Evolutionary conservation across 345 rosid species (phyloP).

Genomic region (Gossypium raimondii): DNA sequence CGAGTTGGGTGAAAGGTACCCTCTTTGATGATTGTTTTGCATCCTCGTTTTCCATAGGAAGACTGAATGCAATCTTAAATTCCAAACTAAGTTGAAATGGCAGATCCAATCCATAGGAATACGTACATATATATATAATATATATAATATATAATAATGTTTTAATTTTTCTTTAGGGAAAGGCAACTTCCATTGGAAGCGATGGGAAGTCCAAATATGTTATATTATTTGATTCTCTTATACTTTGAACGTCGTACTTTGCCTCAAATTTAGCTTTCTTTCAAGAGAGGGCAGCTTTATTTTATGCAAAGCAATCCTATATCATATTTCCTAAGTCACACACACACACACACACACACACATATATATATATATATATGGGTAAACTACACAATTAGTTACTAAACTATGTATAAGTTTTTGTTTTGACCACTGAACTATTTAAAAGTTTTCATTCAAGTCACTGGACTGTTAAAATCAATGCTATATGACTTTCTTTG

Average conservation of each 20-base stretch:
- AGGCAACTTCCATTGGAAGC: slow-evolving; percentile 34
- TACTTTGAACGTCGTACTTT: background rate
- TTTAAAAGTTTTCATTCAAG: too few relatives aligned
- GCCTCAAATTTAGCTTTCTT: slow-evolving; percentile 11
- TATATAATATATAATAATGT: too few relatives aligned
- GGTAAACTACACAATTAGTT: too few relatives aligned
- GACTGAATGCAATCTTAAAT: background rate
- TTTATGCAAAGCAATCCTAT: background rate
- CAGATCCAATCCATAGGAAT: background rate
- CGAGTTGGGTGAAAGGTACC: slow-evolving; percentile 17
- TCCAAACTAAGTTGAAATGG: background rate
- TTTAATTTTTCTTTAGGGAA: slow-evolving; percentile 19
- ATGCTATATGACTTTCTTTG: too few relatives aligned
- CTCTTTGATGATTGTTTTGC: slow-evolving; percentile 28
- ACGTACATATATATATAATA: background rate
- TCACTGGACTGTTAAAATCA: too few relatives aligned
- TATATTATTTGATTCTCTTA: background rate
- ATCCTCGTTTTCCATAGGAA: slow-evolving; percentile 24
- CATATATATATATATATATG: too few relatives aligned
- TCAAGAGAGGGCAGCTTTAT: background rate
- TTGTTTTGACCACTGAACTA: too few relatives aligned
- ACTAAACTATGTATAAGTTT: too few relatives aligned
- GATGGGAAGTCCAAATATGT: slow-evolving; percentile 17
- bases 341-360: too few relatives aligned
- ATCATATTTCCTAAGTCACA: background rate